A percentile compares a stretch with the other conserved stretches of the same genome.
Conservation (phyloP, 371 early-diverging fungal species). For the Mucor indicus region DNA sequence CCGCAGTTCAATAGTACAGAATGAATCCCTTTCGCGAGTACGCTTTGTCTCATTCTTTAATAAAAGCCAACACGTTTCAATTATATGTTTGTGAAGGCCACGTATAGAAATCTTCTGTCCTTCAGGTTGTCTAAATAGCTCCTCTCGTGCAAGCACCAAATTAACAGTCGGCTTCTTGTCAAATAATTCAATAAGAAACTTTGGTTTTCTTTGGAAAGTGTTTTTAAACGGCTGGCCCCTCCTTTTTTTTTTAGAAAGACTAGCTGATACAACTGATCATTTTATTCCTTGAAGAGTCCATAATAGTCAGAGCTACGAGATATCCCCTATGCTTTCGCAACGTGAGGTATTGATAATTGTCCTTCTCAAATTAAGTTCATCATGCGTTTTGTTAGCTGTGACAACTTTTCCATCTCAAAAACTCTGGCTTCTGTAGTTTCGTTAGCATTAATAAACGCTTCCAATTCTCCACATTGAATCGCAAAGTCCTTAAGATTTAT, state of each 20-base stretch:
- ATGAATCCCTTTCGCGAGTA: slow-evolving; percentile 1
- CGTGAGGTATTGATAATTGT: slow-evolving; percentile 10
- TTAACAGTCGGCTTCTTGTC: slow-evolving; percentile 7
- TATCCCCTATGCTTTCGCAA: slow-evolving; percentile 8
- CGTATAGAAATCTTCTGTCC: slow-evolving; percentile 7
- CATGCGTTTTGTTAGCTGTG: neutral
- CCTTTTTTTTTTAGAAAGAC: neutral
- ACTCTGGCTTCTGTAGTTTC: neutral
- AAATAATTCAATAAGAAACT: slow-evolving; percentile 13
- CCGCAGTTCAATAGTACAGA: neutral
- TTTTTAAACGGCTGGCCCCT: neutral
- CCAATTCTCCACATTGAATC: neutral
- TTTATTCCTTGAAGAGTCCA: slow-evolving; percentile 3
- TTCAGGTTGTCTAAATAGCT: slow-evolving; percentile 1
- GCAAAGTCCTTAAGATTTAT: neutral
- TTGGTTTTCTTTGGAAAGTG: no score
- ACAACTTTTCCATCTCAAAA: neutral
- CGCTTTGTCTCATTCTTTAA: slow-evolving; percentile 13
- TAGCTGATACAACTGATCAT: slow-evolving; percentile 7
- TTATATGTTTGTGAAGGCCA: slow-evolving; percentile 14
- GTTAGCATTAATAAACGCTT: neutral
- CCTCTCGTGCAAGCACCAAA: slow-evolving; percentile 11
- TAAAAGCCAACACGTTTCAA: neutral
- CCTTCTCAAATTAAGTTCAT: slow-evolving; percentile 8
- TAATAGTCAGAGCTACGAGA: slow-evolving; percentile 12